These are phyloP conservation scores for Aureobasidium sp. DNA, from an alignment of 2,329 filamentous ascomycete genomes.

Conservation along the genomic window DNA sequence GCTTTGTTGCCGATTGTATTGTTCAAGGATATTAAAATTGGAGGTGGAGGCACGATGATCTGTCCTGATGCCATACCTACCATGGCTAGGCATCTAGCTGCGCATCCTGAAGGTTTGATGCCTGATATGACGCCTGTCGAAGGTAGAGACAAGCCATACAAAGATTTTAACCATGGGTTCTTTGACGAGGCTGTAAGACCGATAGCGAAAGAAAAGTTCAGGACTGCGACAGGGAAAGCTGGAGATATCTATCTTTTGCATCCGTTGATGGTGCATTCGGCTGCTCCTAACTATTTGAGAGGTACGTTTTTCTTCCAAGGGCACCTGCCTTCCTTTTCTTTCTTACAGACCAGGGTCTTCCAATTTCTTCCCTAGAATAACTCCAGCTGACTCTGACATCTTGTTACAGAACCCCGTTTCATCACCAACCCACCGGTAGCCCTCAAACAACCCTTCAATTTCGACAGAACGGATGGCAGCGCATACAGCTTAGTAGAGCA, in stretches of 20 bases:
- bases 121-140: constrained; percentile 56
- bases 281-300: constrained; percentile 37
- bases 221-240: constrained; percentile 47
- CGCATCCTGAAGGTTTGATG: constrained; percentile 56
- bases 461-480: constrained; percentile 41
- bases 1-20: constrained; percentile 60
- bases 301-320: constrained; percentile 19
- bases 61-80: constrained; percentile 52
- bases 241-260: constrained; percentile 55
- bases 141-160: constrained; percentile 39
- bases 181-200: constrained; percentile 35
- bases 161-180: constrained; percentile 28
- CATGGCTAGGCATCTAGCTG: constrained; percentile 47
- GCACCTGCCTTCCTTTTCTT: no score
- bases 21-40: constrained; percentile 55
- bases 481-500: constrained; percentile 51
- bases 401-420: constrained; percentile 29
- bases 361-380: neutral
- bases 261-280: constrained; percentile 54
- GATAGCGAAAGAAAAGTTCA: constrained; percentile 36
- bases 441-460: constrained; percentile 46
- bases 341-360: neutral
- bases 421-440: constrained; percentile 52
- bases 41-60: constrained; percentile 59
- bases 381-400: neutral